Conservation (phyloP, 305 asterid genomes). For the Andrographis paniculata region DNA sequence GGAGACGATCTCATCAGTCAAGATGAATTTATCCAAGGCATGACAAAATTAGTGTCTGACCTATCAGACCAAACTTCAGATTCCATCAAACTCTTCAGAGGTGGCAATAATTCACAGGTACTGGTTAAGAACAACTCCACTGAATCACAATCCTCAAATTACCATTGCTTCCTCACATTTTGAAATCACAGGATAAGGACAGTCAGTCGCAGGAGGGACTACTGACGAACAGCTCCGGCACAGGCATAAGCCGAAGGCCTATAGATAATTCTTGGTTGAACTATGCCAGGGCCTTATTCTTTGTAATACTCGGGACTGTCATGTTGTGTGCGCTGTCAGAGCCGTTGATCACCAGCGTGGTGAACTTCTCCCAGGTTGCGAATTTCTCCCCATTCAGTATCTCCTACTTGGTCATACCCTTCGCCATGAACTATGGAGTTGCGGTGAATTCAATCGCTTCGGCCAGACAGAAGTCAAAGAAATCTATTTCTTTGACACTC, state of each 20-base stretch:
- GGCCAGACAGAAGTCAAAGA: conserved; percentile 32
- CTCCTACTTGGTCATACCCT: conserved; percentile 42
- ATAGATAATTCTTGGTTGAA: conserved; percentile 23
- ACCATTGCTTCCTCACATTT: no score
- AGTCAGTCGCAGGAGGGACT: conserved; percentile 26
- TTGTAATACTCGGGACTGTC: conserved; percentile 24
- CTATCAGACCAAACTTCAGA: conserved; percentile 21
- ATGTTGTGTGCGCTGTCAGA: conserved; percentile 21
- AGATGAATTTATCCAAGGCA: conserved; percentile 37
- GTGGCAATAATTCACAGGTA: conserved; percentile 27
- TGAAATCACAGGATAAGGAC: conserved; percentile 25
- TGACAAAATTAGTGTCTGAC: conserved; percentile 27
- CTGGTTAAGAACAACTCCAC: background rate
- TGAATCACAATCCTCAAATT: background rate
- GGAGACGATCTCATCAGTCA: conserved; percentile 32
- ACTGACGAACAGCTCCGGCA: conserved; percentile 16
- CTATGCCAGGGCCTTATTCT: conserved; percentile 28
- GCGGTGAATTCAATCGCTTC: conserved; percentile 30
- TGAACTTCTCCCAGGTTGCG: conserved; percentile 26
- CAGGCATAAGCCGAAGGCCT: conserved; percentile 9
- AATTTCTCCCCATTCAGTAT: conserved; percentile 36
- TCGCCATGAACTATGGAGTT: conserved; percentile 32
- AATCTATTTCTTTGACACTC: conserved; percentile 40
- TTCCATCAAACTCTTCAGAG: background rate
- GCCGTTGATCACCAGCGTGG: conserved; percentile 30